phyloP scores from a whole-genome alignment of 257 asterid genomes.

The Solanum dulcamara region DNA sequence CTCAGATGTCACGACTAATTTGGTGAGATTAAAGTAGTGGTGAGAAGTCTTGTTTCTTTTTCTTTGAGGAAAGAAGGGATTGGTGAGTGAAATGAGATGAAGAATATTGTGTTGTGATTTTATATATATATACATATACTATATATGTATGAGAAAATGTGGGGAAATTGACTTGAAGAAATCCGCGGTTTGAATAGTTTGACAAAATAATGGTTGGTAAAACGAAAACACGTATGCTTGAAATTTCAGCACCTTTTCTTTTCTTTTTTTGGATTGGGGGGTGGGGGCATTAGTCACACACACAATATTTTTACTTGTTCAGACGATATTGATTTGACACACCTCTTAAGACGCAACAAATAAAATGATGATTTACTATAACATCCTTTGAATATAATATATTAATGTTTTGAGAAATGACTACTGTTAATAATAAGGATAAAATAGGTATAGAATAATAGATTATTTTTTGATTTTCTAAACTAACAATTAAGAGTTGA shows the following conservation, averaged over 20 bases:
- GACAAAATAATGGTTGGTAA: neutral
- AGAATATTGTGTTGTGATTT: neutral
- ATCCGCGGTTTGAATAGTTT: neutral
- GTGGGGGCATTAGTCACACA: neutral
- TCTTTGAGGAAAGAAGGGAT: neutral
- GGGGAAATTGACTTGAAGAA: neutral
- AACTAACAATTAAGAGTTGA: neutral
- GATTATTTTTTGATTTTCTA: too few relatives aligned
- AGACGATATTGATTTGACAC: neutral
- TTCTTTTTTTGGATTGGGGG: neutral
- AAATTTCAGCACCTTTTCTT: neutral
- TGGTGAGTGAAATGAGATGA: neutral
- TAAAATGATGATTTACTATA: too few relatives aligned
- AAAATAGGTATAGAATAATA: too few relatives aligned
- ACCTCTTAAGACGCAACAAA: too few relatives aligned
- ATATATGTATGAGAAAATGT: neutral
- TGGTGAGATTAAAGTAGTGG: neutral
- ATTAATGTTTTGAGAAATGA: too few relatives aligned
- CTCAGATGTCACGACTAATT: neutral
- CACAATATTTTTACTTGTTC: neutral
- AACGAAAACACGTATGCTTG: neutral
- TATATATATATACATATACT: neutral
- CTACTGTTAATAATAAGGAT: neutral
- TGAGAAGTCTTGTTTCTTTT: neutral
- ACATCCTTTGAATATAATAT: too few relatives aligned